Base-by-base conservation (phyloP, 1,284 basidiomycete species). In the Austropuccinia psidii region DNA sequence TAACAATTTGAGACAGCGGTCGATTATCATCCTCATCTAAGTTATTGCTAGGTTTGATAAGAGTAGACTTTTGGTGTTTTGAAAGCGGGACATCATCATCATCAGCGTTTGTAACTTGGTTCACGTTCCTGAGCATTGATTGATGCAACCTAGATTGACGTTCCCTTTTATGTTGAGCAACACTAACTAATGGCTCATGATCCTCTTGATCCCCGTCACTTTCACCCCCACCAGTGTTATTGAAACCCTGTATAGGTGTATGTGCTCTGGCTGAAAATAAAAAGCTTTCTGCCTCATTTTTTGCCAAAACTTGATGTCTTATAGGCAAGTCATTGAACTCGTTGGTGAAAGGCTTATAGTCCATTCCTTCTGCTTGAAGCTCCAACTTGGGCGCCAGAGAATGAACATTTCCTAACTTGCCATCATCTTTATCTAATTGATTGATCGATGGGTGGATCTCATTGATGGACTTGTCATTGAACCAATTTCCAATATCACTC, bases 31-130 rank as follows among this genome's bases (percentile, higher is more conserved):
- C 68, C 13, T 58, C 68, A 11, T 70, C 68, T 2, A n/a, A 29
- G 35, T 49, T 35, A 24, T 8, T 31, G n/a, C 9, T 33, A 35
- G 15, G n/a, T 33, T 39, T 33, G n/a, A 37, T 54, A 13, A 50
- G 37, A 37, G 47, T 70, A 31, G 68, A 60, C 33, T 70, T 70
- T 19, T 55, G 41, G 27, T 47, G 68, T 29, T 73, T 31, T 27
- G 69, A 47, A 50, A 73, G 58, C n/a, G 69, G 69, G 33, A 73
- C 58, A 37, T 70, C 45, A 50, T 70, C 68, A 27, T 70, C 68
- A n/a, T n/a, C n/a, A n/a, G n/a, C n/a, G n/a, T n/a, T n/a, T n/a
- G n/a, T n/a, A n/a, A n/a, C 68, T n/a, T 47, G 39, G 19, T 64
- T 43, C 49, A 24, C 60, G 33, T 27, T 19, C 9, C 41, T 35